Base-by-base conservation (phyloP, 208 protist species). In the Crithidia mellificae region DNA sequence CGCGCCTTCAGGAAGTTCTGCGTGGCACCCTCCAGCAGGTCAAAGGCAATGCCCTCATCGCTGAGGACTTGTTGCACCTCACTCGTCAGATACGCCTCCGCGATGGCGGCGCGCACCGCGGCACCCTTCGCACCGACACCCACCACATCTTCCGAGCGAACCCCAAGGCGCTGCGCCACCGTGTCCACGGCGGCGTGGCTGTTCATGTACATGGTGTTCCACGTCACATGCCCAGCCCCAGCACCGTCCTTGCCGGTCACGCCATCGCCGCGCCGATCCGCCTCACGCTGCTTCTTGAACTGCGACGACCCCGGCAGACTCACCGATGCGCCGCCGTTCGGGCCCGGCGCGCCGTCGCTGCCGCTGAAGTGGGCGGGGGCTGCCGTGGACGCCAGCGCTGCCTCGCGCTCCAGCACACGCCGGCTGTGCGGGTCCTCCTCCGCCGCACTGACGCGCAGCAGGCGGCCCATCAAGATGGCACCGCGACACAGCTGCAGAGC, bases 391-490 rank as follows among this genome's bases (percentile, higher is more conserved):
- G 77, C 73, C 11, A 61, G 73, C 19, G 52, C 58, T 5, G 71
- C 81, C 49, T 79, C 81, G 15, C 74, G 71, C 63, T 79, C 76
- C 29, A 73, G 15, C 49, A 79, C 65, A 29, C 81, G 81, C 54
- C 81, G 78, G 36, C 72, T 79, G 74, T 94, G 84, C 22, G 92
- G 92, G 78, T 96, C 88, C 38, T 90, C 84, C 58, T 75, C 77
- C 2, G 84, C 92, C 9, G 84, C 85, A 24, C 61, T 77, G 44
- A 92, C 83, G 27, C 80, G 78, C 41, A 95, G 50, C 29, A 94
- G 72, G 22, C 92, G 82, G 61, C 92, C 92, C 91, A 98, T 96
- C 46, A 98, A 95, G 32, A 97, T 92, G 20, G 74, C 82, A 4
- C 85, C 88, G 49, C 92, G 85, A 47, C 97, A 87, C 14, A 73